Evolutionary conservation across 768 basidiomycete species (phyloP).

Genomic region (Hericium rajendrae): DNA sequence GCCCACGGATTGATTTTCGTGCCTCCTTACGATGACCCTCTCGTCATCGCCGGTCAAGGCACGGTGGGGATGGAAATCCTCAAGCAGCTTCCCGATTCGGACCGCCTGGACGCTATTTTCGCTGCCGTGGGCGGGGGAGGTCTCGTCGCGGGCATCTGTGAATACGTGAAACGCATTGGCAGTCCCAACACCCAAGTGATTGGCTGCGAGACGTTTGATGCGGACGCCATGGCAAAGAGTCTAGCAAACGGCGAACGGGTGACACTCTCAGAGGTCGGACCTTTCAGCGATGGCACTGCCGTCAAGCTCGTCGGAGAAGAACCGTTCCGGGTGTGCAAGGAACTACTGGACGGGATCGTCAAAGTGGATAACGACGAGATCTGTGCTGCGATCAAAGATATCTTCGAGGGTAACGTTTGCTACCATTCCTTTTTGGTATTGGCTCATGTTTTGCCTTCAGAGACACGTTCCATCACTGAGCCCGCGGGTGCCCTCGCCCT

Average conservation of each 20-base stretch:
- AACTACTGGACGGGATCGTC: slow-evolving; percentile 73
- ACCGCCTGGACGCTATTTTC: slow-evolving; percentile 77
- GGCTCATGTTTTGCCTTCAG: slow-evolving; percentile 29
- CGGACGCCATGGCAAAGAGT: slow-evolving; percentile 86
- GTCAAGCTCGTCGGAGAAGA: slow-evolving; percentile 94
- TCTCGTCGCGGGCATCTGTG: slow-evolving; percentile 78
- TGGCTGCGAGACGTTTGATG: slow-evolving; percentile 93
- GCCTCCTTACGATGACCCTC: slow-evolving; percentile 94
- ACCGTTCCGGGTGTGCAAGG: slow-evolving; percentile 85
- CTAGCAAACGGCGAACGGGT: slow-evolving; percentile 74
- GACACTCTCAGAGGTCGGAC: slow-evolving; percentile 81
- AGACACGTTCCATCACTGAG: slow-evolving; percentile 93
- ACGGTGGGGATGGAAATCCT: slow-evolving; percentile 93
- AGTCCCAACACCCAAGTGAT: slow-evolving; percentile 70
- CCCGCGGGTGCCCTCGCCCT: slow-evolving; percentile 91
- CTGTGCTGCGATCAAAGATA: slow-evolving; percentile 97
- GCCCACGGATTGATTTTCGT: slow-evolving; percentile 78
- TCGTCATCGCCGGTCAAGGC: slow-evolving; percentile 95
- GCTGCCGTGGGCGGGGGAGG: slow-evolving; percentile 93
- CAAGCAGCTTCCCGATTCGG: slow-evolving; percentile 74
- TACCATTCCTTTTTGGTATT: not conserved
- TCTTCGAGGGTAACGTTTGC: slow-evolving; percentile 74
- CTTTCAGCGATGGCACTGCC: slow-evolving; percentile 96
- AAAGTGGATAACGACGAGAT: slow-evolving; percentile 92
- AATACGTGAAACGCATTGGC: slow-evolving; percentile 91